Evolutionary conservation across 2,329 filamentous ascomycete genomes (phyloP).

Genomic region (Pseudomassariella vexata): DNA sequence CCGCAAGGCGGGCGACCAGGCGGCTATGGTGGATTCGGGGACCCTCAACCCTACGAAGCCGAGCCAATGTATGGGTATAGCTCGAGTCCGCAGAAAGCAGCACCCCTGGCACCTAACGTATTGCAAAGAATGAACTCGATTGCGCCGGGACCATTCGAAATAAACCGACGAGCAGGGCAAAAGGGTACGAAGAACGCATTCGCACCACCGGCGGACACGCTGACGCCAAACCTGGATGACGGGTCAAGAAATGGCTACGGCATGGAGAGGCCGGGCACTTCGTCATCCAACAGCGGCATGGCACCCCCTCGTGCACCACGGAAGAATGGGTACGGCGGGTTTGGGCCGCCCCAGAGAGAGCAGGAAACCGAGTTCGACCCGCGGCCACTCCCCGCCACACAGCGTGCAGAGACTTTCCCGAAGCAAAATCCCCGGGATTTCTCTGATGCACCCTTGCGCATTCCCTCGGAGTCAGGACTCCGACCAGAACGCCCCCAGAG

Average conservation of each 20-base stretch:
- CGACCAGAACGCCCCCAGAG: conserved; percentile 31
- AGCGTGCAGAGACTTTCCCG: conserved; percentile 50
- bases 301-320: conserved; percentile 34
- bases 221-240: conserved; percentile 14
- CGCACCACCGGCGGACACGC: conserved; percentile 21
- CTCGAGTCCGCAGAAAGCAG: conserved; percentile 39
- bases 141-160: conserved; percentile 60
- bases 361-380: conserved; percentile 29
- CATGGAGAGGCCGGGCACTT: conserved; percentile 16
- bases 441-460: conserved; percentile 32
- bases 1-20: conserved; percentile 34
- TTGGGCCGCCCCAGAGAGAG: conserved; percentile 40
- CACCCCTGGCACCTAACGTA: conserved; percentile 27
- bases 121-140: conserved; percentile 61
- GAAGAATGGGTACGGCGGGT: conserved; percentile 53
- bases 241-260: conserved; percentile 10
- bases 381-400: conserved; percentile 29
- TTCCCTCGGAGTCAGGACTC: conserved; percentile 41
- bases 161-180: conserved; percentile 29
- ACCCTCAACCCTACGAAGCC: conserved; percentile 27
- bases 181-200: conserved; percentile 30
- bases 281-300: conserved; percentile 25
- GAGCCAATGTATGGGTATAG: conserved; percentile 32
- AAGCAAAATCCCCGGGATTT: conserved; percentile 23
- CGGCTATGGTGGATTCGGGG: conserved; percentile 44